Conservation (phyloP, 495 filamentous ascomycete genomes). For the Xylaria palmicola region DNA sequence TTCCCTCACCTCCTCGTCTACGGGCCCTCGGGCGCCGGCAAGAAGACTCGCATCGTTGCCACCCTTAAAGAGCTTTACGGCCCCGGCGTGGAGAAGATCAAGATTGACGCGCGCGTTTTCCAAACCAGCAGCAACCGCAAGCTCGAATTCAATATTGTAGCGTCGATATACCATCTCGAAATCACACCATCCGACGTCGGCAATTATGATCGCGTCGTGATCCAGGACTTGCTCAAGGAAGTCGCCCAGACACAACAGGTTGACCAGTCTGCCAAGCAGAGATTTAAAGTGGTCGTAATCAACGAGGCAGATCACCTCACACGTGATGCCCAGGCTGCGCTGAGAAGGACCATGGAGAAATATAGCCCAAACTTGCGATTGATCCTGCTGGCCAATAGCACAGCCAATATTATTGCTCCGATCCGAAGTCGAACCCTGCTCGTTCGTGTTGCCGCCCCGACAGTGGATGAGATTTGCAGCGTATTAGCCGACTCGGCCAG, state of each 20-base stretch:
- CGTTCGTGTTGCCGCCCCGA: constrained; percentile 89
- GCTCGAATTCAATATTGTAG: constrained; percentile 97
- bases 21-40: constrained; percentile 92
- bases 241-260: constrained; percentile 99
- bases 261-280: constrained; percentile 80
- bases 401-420: constrained; percentile 95
- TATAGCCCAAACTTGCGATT: constrained; percentile 91
- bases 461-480: constrained; percentile 73
- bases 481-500: constrained; percentile 73
- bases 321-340: constrained; percentile 90
- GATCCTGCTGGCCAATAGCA: constrained; percentile 90
- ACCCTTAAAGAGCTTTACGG: constrained; percentile 91
- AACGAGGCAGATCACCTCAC: constrained; percentile 98
- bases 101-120: constrained; percentile 93
- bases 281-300: constrained; percentile 98
- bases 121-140: constrained; percentile 94
- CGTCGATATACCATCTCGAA: constrained; percentile 93
- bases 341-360: constrained; percentile 98
- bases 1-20: constrained; percentile 97
- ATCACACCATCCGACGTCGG: constrained; percentile 98
- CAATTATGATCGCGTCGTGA: constrained; percentile 88
- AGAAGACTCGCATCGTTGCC: constrained; percentile 94
- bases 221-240: constrained; percentile 95
- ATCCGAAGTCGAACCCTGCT: constrained; percentile 87
- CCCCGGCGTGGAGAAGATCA: constrained; percentile 93